Percentiles rank a stretch among this genome's conserved stretches.
These are phyloP conservation scores for Fomitopsis pulvina DNA, from an alignment of 768 basidiomycete species.

Conservation along the genomic window DNA sequence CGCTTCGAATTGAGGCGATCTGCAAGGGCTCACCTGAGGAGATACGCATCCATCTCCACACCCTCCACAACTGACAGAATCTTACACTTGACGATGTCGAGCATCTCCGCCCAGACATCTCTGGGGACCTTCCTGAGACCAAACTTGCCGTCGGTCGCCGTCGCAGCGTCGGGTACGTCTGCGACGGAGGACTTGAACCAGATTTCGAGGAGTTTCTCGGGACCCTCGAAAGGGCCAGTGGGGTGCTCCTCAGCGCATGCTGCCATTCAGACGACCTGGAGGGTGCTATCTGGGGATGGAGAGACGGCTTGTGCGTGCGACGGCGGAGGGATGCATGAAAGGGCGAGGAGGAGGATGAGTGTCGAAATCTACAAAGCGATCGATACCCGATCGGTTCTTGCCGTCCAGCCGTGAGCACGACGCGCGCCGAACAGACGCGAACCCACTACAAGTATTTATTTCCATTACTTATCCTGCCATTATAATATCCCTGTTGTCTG, in stretches of 20 bases:
- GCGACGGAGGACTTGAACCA: conserved; percentile 88
- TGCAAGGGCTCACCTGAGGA: conserved; percentile 68
- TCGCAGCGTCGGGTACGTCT: conserved; percentile 42
- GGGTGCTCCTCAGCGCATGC: conserved; percentile 1
- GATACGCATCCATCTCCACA: conserved; percentile 89
- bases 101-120: conserved; percentile 91
- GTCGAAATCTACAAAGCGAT: conserved; percentile 12
- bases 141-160: conserved; percentile 35
- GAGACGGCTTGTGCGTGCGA: conserved; percentile 11
- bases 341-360: conserved; percentile 3
- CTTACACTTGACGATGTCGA: conserved; percentile 94
- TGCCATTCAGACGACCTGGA: conserved; percentile 8
- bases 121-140: conserved; percentile 77
- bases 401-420: conserved; percentile 4
- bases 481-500: too few species aligned
- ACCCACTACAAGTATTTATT: neutral
- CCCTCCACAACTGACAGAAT: conserved; percentile 88
- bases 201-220: conserved; percentile 93
- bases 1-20: neutral
- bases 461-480: too few species aligned
- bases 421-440: neutral
- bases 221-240: conserved; percentile 64
- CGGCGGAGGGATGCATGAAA: conserved; percentile 22
- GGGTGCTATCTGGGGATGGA: conserved; percentile 21
- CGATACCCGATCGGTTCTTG: conserved; percentile 4